A percentile compares a stretch with the other conserved stretches of the same genome.
Conservation (phyloP, 148 eudicot species). For the Arctostaphylos glauca region DNA sequence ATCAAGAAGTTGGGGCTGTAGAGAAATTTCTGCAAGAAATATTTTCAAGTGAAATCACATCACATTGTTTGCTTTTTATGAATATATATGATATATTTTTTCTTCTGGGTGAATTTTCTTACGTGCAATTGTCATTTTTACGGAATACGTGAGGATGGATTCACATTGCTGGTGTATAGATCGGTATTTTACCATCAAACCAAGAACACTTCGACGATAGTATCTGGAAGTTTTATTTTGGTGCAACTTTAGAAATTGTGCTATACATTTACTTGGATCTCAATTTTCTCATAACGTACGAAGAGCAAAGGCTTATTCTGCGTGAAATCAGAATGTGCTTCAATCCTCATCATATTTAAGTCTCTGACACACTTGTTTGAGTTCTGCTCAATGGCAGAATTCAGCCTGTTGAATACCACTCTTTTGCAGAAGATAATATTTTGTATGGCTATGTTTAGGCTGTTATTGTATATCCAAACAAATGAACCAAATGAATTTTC, state of each 20-base stretch:
- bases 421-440: not conserved
- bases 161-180: not conserved
- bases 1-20: constrained; percentile 35
- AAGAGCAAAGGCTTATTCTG: not conserved
- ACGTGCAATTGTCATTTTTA: not conserved
- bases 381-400: not conserved
- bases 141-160: not conserved
- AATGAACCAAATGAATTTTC: not conserved
- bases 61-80: not conserved
- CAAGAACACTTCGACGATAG: not conserved
- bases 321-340: not conserved
- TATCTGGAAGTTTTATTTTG: not conserved
- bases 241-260: not conserved
- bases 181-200: not conserved
- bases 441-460: not conserved
- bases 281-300: not conserved
- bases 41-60: not conserved
- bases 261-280: not conserved
- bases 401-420: not conserved
- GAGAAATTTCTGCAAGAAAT: not conserved
- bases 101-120: not conserved
- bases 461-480: not conserved
- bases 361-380: too few relatives aligned
- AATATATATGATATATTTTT: not conserved
- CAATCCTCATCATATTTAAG: too few relatives aligned